Evolutionary conservation across 257 asterid species (phyloP), one percentile per base, ranked within the genome.

Genomic region (Gentiana macrophylla): DNA sequence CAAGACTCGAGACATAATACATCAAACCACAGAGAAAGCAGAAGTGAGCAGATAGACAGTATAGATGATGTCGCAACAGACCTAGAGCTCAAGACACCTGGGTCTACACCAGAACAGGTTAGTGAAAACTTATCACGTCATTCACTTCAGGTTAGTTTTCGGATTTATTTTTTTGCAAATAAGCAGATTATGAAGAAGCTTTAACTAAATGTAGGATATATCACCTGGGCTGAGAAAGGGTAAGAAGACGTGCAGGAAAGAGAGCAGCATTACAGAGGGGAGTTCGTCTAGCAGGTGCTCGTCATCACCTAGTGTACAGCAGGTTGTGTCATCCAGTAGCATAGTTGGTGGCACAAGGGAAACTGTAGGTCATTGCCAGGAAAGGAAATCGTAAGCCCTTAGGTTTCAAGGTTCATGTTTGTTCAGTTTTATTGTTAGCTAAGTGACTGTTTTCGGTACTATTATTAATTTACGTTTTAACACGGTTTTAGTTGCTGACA

Each of bases 61-160:
- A 74, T 94, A 52, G 76, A 79, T 71, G 96, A 82, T 35, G 85
- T 92, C 60, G 86, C 91, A 15, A 89, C 99, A 11, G 86, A 86
- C 59, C 80, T 93, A 12, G 97, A 93, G 80, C 96, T 93, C 48
- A 93, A 93, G 80, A 93, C 94, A 51, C 99, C 99, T 55, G 96
- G 99, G 74, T 89, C 94, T 48, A 60, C 84, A 13, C 72, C 86
- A 4, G 95, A 80, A 53, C 92, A 86, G 95, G 99, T 85, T 53
- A 69, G 61, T 53, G 33, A 37, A 49, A 36, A 13, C 72, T 54
- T 53, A 37, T 33, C 70, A 34, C 24, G 63, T 45, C 50, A 4
- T 33, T 49, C 36, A 52, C 4, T 37, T 10, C 3, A 15, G 12
- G 52, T 6, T n/a, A 49, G 50, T 38, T 33, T 11, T 37, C 33